A percentile compares a stretch with the other conserved stretches of the same genome.
phyloP scores from a whole-genome alignment of 2,329 filamentous ascomycete species.

The Paecilomyces fulvus region DNA sequence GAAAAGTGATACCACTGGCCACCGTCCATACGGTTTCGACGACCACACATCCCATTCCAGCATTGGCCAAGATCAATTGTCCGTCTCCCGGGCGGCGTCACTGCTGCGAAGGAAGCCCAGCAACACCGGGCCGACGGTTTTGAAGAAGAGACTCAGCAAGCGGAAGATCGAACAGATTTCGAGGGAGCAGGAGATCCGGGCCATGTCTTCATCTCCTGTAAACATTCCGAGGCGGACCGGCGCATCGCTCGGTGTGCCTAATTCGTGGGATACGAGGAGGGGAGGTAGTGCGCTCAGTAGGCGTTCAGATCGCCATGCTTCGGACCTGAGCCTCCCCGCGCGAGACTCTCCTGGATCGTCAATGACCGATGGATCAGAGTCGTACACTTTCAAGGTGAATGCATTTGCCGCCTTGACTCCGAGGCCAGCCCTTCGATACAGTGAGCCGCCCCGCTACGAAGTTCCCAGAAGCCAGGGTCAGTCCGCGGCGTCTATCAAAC shows the following conservation, averaged over 20 bases:
- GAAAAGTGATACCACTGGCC: slow-evolving; percentile 1
- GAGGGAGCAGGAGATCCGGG: slow-evolving; percentile 79
- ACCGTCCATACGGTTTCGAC: slow-evolving; percentile 9
- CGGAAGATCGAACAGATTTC: slow-evolving; percentile 65
- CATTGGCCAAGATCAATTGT: slow-evolving; percentile 31
- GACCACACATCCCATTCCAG: slow-evolving; percentile 27
- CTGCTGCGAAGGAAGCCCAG: slow-evolving; percentile 51
- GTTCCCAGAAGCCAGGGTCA: slow-evolving; percentile 39
- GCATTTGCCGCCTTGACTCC: slow-evolving; percentile 74
- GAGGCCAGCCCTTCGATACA: slow-evolving; percentile 71
- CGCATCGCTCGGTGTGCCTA: slow-evolving; percentile 50
- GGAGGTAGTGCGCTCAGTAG: slow-evolving; percentile 49
- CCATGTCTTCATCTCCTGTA: slow-evolving; percentile 63
- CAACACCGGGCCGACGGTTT: slow-evolving; percentile 47
- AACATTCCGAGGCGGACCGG: slow-evolving; percentile 54
- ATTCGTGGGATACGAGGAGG: slow-evolving; percentile 57
- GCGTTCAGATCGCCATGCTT: slow-evolving; percentile 54
- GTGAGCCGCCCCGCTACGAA: slow-evolving; percentile 54
- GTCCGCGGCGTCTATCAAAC: slow-evolving; percentile 43
- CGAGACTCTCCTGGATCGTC: slow-evolving; percentile 68
- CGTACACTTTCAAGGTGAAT: slow-evolving; percentile 70
- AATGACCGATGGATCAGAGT: slow-evolving; percentile 66
- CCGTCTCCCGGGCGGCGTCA: slow-evolving; percentile 39
- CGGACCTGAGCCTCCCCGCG: slow-evolving; percentile 66
- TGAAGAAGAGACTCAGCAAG: slow-evolving; percentile 67